Percentiles rank a stretch among this genome's conserved stretches.
Conservation (phyloP, 768 basidiomycete species). For the Suillus brevipes region DNA sequence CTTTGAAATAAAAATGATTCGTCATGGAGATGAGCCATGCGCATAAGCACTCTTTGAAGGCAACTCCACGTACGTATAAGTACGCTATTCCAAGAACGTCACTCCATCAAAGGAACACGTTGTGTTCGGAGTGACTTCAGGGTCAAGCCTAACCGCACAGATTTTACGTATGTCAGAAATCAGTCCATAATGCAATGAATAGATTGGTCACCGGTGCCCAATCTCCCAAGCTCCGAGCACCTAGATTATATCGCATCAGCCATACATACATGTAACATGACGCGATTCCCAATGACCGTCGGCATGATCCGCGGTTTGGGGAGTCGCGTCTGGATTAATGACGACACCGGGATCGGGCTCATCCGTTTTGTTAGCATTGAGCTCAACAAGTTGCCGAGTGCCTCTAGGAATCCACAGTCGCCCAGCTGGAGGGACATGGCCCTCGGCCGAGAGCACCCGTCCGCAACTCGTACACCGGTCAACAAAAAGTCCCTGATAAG, state of each 20-base stretch:
- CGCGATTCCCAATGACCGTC: constrained; percentile 48
- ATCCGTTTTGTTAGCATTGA: background rate
- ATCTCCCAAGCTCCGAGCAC: background rate
- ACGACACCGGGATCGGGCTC: background rate
- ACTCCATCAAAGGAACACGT: background rate
- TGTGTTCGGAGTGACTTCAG: background rate
- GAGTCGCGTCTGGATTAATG: background rate
- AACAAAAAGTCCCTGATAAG: constrained; percentile 64
- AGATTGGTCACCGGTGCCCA: background rate
- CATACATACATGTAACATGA: constrained; percentile 47
- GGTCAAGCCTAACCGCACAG: background rate
- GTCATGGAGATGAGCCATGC: background rate
- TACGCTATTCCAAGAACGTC: background rate
- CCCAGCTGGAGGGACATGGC: constrained; percentile 71
- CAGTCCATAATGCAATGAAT: background rate
- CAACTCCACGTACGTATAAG: background rate
- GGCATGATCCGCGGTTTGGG: constrained; percentile 19
- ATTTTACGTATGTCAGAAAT: background rate
- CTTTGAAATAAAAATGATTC: background rate
- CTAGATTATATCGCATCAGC: constrained; percentile 9
- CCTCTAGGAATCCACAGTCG: constrained; percentile 48
- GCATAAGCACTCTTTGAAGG: background rate
- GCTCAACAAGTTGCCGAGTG: background rate
- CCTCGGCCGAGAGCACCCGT: constrained; percentile 67
- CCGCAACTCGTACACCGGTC: constrained; percentile 59